Evolutionary conservation across 2,329 filamentous ascomycete genomes (phyloP).

Genomic region (Fusarium verrucosum): DNA sequence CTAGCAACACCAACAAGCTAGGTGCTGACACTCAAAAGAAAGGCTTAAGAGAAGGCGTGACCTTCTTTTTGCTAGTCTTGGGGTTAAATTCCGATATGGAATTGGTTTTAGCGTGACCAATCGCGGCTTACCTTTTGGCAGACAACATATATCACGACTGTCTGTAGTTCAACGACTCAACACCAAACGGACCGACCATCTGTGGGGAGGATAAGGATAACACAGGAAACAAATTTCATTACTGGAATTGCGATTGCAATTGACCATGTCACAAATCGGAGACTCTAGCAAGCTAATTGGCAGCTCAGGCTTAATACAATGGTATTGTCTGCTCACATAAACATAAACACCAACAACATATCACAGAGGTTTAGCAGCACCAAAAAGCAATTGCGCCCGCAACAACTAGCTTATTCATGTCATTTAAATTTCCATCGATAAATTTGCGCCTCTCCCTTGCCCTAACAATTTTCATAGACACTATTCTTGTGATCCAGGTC

Average conservation of each 20-base stretch:
- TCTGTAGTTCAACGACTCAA: not conserved
- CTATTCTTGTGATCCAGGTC: conserved; percentile 16
- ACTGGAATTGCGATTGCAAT: not conserved
- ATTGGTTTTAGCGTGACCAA: not conserved
- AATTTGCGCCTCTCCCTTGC: conserved; percentile 14
- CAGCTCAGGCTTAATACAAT: not conserved
- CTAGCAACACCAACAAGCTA: conserved; percentile 26
- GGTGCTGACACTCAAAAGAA: conserved; percentile 12
- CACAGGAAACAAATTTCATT: conserved; percentile 6
- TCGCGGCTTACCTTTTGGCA: not conserved
- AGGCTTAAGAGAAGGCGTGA: not conserved
- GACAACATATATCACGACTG: not conserved
- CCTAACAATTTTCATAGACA: conserved; percentile 22
- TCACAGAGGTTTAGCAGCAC: conserved; percentile 2
- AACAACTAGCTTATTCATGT: conserved; percentile 1
- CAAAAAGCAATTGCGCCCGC: conserved; percentile 11
- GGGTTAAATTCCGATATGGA: not conserved
- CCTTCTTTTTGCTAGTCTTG: not conserved
- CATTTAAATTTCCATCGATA: conserved; percentile 16
- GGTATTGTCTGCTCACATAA: not conserved
- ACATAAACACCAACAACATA: conserved; percentile 17
- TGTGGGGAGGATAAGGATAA: conserved; percentile 10
- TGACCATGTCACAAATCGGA: not conserved
- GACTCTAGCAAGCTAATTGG: not conserved
- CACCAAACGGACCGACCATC: not conserved